Conservation (phyloP, 2,329 filamentous ascomycete genomes). For the Venturia effusa region DNA sequence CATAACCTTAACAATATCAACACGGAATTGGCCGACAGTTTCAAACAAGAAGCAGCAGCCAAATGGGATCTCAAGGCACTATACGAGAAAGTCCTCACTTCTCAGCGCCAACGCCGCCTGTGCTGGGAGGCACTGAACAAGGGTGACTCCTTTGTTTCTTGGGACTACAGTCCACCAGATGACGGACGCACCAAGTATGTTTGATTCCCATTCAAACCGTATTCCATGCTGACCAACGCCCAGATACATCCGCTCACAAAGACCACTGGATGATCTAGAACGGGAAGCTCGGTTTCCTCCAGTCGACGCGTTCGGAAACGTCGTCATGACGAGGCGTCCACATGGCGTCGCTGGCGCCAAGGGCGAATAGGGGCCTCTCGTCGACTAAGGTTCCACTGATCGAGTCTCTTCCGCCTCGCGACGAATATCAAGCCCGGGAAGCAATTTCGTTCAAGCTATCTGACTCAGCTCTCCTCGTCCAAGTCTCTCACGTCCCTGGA, state of each 20-base stretch:
- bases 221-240: conserved; percentile 13
- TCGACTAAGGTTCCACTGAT: not conserved
- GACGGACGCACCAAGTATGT: conserved; percentile 56
- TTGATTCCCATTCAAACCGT: not conserved
- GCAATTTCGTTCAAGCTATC: not conserved
- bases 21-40: conserved; percentile 42
- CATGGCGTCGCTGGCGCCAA: conserved; percentile 9
- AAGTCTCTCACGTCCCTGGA: not conserved
- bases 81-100: conserved; percentile 60
- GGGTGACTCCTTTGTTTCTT: conserved; percentile 60
- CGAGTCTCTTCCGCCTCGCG: not conserved
- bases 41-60: conserved; percentile 59
- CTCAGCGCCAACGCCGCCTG: conserved; percentile 67
- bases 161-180: conserved; percentile 73
- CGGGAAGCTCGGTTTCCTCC: conserved; percentile 61
- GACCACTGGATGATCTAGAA: conserved; percentile 72
- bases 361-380: conserved; percentile 4
- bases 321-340: conserved; percentile 13
- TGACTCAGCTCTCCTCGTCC: too few species aligned
- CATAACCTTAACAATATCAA: conserved; percentile 50
- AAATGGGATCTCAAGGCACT: conserved; percentile 78
- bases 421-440: not conserved
- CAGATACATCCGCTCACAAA: conserved; percentile 77
- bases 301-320: conserved; percentile 34
- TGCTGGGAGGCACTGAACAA: conserved; percentile 70